Percentiles rank a stretch among this genome's conserved stretches.
Conservation (phyloP, 2,329 filamentous ascomycete species). For the Delphinella strobiligena region DNA sequence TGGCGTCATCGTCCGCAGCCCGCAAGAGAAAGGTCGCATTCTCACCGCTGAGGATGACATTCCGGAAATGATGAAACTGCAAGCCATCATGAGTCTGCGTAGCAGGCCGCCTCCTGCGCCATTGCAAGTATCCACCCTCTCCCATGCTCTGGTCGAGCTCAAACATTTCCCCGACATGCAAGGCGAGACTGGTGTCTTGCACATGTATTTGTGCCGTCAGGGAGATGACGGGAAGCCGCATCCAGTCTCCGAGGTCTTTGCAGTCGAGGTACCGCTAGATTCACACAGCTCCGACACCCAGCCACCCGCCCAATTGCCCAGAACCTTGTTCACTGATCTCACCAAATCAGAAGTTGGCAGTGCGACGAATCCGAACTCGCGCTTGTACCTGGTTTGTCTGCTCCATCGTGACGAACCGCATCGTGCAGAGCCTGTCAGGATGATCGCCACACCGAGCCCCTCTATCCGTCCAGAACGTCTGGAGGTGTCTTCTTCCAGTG, state of each 20-base stretch:
- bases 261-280: constrained; percentile 62
- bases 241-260: constrained; percentile 72
- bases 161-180: constrained; percentile 69
- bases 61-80: constrained; percentile 78
- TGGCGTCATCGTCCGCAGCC: constrained; percentile 90
- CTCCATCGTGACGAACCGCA: constrained; percentile 50
- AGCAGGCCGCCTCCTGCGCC: constrained; percentile 63
- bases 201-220: constrained; percentile 67
- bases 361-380: constrained; percentile 51
- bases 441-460: not conserved
- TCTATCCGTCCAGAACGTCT: not conserved
- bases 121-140: constrained; percentile 58
- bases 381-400: constrained; percentile 74
- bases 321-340: constrained; percentile 79
- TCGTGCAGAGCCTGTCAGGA: constrained; percentile 4
- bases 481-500: not conserved
- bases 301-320: constrained; percentile 55
- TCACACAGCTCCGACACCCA: constrained; percentile 54
- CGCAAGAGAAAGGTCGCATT: constrained; percentile 68
- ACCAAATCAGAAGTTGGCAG: constrained; percentile 63
- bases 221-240: constrained; percentile 49
- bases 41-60: constrained; percentile 88
- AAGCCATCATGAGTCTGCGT: constrained; percentile 91
- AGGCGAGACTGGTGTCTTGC: constrained; percentile 62
- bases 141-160: constrained; percentile 74